Evolutionary conservation across 371 early-diverging fungal species (phyloP).

Genomic region (Rhizopus microsporus): DNA sequence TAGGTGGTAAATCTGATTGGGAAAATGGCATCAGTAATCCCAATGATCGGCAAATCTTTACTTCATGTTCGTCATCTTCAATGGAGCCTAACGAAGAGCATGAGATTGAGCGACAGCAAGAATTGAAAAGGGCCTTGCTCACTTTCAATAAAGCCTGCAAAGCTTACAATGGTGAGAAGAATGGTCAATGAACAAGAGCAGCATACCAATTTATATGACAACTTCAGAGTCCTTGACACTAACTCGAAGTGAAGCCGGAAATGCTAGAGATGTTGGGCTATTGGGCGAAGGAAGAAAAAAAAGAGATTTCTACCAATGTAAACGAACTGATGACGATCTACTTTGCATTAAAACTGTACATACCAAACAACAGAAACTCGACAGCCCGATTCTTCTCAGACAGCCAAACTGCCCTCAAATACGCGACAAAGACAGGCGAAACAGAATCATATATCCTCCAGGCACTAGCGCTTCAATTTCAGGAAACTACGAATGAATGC

Average conservation of each 20-base stretch:
- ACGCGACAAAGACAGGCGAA: conserved; percentile 15
- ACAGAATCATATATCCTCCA: conserved; percentile 11
- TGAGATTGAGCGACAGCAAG: no score
- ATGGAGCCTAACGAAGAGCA: no score
- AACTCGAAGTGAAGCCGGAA: conserved; percentile 2
- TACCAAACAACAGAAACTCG: conserved; percentile 5
- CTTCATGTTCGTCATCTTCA: no score
- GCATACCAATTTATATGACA: no score
- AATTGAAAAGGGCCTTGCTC: no score
- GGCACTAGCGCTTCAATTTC: conserved; percentile 13
- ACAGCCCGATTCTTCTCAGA: conserved; percentile 11
- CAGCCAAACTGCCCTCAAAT: conserved; percentile 17
- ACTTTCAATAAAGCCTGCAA: no score
- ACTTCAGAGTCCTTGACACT: no score
- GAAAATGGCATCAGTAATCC: no score
- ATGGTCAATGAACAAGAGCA: no score
- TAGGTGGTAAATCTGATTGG: no score
- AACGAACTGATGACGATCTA: conserved; percentile 20
- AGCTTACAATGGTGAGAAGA: no score
- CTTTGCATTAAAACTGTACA: conserved; percentile 9
- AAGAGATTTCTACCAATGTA: conserved; percentile 15
- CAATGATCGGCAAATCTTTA: no score
- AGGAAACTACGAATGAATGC: conserved; percentile 14
- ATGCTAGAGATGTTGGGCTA: conserved; percentile 8
- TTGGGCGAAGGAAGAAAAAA: conserved; percentile 16